Conservation (phyloP, 2,329 filamentous ascomycete species). For the Colletotrichum musicola region DNA sequence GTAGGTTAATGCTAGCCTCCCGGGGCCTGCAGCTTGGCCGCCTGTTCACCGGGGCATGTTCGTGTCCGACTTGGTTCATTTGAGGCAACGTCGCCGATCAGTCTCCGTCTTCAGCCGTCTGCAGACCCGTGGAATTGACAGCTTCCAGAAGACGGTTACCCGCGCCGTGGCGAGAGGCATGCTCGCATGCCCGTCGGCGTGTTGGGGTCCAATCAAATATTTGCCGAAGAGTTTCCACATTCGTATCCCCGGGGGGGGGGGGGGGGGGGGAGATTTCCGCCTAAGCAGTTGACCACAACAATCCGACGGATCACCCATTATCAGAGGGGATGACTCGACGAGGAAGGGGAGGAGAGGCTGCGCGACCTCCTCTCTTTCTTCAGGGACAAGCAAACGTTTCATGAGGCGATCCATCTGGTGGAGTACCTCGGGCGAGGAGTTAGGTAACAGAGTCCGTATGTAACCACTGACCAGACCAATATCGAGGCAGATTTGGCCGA, state of each 20-base stretch:
- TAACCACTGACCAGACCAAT: background rate
- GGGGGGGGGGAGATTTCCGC: constrained; percentile 6
- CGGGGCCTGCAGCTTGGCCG: background rate
- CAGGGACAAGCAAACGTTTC: constrained; percentile 15
- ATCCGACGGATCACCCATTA: background rate
- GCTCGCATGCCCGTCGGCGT: constrained; percentile 8
- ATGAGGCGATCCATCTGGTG: constrained; percentile 17
- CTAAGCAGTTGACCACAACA: background rate
- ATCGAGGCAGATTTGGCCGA: constrained; percentile 18
- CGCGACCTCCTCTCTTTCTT: background rate
- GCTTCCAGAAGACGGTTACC: constrained; percentile 30
- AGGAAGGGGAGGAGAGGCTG: background rate
- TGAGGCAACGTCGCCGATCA: constrained; percentile 9
- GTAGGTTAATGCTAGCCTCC: background rate
- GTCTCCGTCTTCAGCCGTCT: constrained; percentile 28
- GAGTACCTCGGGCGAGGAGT: constrained; percentile 1
- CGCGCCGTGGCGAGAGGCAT: constrained; percentile 2
- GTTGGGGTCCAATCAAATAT: constrained; percentile 30
- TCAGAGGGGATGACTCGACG: background rate
- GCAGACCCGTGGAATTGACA: constrained; percentile 5
- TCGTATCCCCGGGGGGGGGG: background rate
- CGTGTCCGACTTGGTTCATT: background rate
- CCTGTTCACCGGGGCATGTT: background rate
- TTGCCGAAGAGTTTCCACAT: constrained; percentile 30
- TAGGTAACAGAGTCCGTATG: constrained; percentile 8